Evolutionary conservation across 805 yeast species (phyloP).

Genomic region (Maudiozyma bulderi): DNA sequence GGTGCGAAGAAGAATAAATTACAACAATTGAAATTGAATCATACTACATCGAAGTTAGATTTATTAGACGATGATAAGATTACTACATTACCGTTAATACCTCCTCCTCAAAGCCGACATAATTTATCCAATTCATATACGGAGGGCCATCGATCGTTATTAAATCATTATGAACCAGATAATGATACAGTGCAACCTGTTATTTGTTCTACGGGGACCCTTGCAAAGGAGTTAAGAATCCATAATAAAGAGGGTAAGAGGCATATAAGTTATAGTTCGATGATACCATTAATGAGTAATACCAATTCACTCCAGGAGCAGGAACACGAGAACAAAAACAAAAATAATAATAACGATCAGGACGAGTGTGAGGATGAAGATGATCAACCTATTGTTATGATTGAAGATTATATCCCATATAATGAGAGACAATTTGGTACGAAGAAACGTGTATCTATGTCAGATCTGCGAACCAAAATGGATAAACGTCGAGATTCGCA

Average conservation of each 20-base stretch:
- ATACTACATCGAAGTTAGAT: constrained; percentile 24
- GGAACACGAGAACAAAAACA: too few species aligned
- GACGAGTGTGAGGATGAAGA: constrained; percentile 4
- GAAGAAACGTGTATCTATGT: constrained; percentile 20
- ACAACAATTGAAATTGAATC: constrained; percentile 16
- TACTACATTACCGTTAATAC: constrained; percentile 25
- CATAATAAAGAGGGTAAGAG: constrained; percentile 10
- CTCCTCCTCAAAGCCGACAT: constrained; percentile 10
- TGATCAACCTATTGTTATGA: constrained; percentile 20
- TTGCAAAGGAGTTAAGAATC: constrained; percentile 12
- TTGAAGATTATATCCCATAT: constrained; percentile 24
- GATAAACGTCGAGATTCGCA: constrained; percentile 13
- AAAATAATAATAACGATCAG: too few species aligned
- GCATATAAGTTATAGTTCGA: constrained; percentile 10
- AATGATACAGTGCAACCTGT: too few species aligned
- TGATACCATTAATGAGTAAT: background rate
- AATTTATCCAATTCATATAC: background rate
- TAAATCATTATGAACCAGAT: too few species aligned
- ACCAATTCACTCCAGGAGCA: too few species aligned
- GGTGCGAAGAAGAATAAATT: constrained; percentile 15
- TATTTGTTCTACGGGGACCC: background rate
- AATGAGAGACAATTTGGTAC: constrained; percentile 3
- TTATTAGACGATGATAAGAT: constrained; percentile 22
- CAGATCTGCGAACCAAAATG: constrained; percentile 21
- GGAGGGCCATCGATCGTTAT: too few species aligned